These are phyloP conservation scores for Neurospora africana DNA, from an alignment of 495 filamentous ascomycete genomes.

Conservation along the genomic window DNA sequence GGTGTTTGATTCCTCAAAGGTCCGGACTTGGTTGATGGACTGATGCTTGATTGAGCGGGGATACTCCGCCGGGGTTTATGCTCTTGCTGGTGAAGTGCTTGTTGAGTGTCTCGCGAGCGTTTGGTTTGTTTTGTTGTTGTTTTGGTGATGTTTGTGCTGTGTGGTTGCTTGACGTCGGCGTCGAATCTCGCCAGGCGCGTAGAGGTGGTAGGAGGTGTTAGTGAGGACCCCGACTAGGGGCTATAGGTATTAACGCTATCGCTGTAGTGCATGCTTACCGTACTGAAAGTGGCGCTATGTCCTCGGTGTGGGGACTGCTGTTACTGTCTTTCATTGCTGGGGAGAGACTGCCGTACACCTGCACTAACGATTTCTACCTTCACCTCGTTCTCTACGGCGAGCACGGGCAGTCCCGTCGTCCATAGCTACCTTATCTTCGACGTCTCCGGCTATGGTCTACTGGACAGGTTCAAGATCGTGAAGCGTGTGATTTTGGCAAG, in stretches of 20 bases:
- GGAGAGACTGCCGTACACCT: background rate
- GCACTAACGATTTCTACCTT: background rate
- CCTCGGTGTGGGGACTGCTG: background rate
- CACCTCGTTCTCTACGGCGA: too few relatives aligned
- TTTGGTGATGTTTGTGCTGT: background rate
- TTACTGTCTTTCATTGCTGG: background rate
- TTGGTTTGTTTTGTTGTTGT: background rate
- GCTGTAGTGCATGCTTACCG: background rate
- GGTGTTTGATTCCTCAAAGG: too few relatives aligned
- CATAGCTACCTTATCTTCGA: background rate
- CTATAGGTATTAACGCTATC: background rate
- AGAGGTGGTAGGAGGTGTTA: background rate
- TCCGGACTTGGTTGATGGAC: too few relatives aligned
- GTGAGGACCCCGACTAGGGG: background rate
- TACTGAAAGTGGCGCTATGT: background rate
- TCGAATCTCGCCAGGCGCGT: background rate
- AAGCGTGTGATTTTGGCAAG: background rate
- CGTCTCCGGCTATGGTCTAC: too few relatives aligned
- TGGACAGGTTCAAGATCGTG: too few relatives aligned
- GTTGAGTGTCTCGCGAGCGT: background rate
- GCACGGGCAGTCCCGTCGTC: background rate
- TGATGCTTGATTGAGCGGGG: too few relatives aligned
- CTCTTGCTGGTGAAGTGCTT: background rate
- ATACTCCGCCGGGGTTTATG: too few relatives aligned
- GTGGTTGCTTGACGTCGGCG: background rate